A percentile compares a stretch with the other conserved stretches of the same genome.
Evolutionary conservation across 805 yeast genomes (phyloP).

Genomic region (Zygotorulaspora chibaensis): DNA sequence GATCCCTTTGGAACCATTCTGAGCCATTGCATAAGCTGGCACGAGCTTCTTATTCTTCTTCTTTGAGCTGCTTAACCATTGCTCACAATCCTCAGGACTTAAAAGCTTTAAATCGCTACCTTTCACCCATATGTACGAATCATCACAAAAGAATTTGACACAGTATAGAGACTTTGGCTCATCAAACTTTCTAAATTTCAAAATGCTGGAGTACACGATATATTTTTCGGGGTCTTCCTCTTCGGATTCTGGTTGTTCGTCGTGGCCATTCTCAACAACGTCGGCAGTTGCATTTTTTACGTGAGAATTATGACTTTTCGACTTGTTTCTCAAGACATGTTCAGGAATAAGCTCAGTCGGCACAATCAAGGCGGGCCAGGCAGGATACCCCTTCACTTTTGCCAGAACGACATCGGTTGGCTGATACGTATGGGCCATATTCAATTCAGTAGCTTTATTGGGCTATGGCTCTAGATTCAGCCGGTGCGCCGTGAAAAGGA

Average conservation of each 20-base stretch:
- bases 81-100: conserved; percentile 20
- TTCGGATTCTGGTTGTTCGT: conserved; percentile 12
- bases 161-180: conserved; percentile 23
- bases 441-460: not conserved
- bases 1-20: conserved; percentile 35
- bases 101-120: conserved; percentile 23
- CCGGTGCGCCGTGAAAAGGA: no score
- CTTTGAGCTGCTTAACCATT: conserved; percentile 25
- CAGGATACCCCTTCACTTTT: conserved; percentile 80
- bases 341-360: conserved; percentile 58
- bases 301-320: not conserved
- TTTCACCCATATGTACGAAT: conserved; percentile 34
- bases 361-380: conserved; percentile 87
- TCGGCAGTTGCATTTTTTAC: conserved; percentile 4
- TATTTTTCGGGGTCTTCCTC: conserved; percentile 16
- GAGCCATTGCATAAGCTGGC: conserved; percentile 49
- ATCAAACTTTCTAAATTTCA: conserved; percentile 26
- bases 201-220: conserved; percentile 23
- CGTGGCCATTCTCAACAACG: conserved; percentile 3
- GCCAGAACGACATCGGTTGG: conserved; percentile 64
- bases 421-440: conserved; percentile 24
- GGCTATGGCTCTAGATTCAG: not conserved
- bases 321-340: conserved; percentile 39
- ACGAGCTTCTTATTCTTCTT: conserved; percentile 51
- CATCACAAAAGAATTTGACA: conserved; percentile 35